phyloP scores from a whole-genome alignment of 495 filamentous ascomycete genomes.

The Xylaria intraflava region DNA sequence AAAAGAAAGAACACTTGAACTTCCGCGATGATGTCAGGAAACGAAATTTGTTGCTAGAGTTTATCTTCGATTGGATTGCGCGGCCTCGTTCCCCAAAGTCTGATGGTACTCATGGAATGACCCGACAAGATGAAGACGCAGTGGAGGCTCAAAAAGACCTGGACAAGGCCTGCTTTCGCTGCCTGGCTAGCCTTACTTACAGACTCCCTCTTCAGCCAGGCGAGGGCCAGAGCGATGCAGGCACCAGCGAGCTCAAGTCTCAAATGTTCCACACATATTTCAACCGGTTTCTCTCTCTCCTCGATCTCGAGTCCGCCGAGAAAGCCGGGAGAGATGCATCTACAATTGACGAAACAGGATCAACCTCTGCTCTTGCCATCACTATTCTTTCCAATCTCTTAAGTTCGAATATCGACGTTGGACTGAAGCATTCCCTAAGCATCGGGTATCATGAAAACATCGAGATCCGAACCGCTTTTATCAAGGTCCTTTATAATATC shows the following conservation, averaged over 20 bases:
- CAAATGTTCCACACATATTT: constrained; percentile 65
- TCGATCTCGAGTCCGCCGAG: constrained; percentile 49
- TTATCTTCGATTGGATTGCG: constrained; percentile 59
- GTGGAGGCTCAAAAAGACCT: constrained; percentile 52
- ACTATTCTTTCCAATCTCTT: constrained; percentile 58
- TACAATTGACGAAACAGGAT: constrained; percentile 38
- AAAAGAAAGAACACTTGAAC: constrained; percentile 59
- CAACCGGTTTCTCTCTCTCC: constrained; percentile 53
- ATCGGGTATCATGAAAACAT: constrained; percentile 62
- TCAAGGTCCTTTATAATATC: constrained; percentile 61
- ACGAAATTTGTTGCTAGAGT: constrained; percentile 56
- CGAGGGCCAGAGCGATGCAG: constrained; percentile 55
- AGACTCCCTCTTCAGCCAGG: constrained; percentile 56
- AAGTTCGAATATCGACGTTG: constrained; percentile 63
- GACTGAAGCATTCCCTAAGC: constrained; percentile 55
- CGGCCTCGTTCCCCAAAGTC: constrained; percentile 39
- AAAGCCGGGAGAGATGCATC: constrained; percentile 29
- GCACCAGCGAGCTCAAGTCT: constrained; percentile 54
- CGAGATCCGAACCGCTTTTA: constrained; percentile 60
- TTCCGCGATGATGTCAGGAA: constrained; percentile 59
- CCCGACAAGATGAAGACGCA: constrained; percentile 43
- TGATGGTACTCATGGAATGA: constrained; percentile 18
- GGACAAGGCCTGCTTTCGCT: constrained; percentile 54
- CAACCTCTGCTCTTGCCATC: constrained; percentile 54
- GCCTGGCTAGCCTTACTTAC: constrained; percentile 55